A percentile compares a stretch with the other conserved stretches of the same genome.
phyloP scores from a whole-genome alignment of 768 basidiomycete species.

The Auricularia auricula-judae region DNA sequence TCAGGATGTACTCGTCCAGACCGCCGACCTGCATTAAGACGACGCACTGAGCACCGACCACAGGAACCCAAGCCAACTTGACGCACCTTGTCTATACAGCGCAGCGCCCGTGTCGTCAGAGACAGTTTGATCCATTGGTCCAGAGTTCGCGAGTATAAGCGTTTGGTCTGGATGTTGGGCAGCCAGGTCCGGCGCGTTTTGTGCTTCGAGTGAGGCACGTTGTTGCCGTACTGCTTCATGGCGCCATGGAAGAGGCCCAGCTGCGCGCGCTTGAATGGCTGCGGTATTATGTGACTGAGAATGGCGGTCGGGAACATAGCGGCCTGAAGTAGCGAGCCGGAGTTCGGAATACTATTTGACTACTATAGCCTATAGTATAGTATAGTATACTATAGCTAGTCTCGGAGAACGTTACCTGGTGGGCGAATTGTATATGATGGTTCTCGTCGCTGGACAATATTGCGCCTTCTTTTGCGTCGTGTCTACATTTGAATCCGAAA shows the following conservation, averaged over 20 bases:
- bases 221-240: conserved; percentile 73
- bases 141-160: conserved; percentile 55
- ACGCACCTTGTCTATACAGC: conserved; percentile 73
- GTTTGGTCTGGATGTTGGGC: conserved; percentile 76
- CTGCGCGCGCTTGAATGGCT: conserved; percentile 73
- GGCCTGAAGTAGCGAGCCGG: background rate
- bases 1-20: conserved; percentile 55
- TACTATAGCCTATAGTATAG: too few species aligned
- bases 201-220: conserved; percentile 78
- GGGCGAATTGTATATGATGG: too few species aligned
- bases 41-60: background rate
- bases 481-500: too few species aligned
- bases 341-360: background rate
- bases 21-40: conserved; percentile 43
- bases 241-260: conserved; percentile 77
- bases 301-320: conserved; percentile 26
- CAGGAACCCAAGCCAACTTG: background rate
- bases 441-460: too few species aligned
- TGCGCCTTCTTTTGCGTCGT: too few species aligned
- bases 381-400: too few species aligned
- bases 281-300: conserved; percentile 21
- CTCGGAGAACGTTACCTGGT: too few species aligned
- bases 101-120: conserved; percentile 64
- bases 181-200: conserved; percentile 85
- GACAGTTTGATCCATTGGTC: conserved; percentile 50